Evolutionary conservation across 2,329 filamentous ascomycete species (phyloP), one percentile per base, ranked within the genome.

Genomic region (Pseudogymnoascus sp.): DNA sequence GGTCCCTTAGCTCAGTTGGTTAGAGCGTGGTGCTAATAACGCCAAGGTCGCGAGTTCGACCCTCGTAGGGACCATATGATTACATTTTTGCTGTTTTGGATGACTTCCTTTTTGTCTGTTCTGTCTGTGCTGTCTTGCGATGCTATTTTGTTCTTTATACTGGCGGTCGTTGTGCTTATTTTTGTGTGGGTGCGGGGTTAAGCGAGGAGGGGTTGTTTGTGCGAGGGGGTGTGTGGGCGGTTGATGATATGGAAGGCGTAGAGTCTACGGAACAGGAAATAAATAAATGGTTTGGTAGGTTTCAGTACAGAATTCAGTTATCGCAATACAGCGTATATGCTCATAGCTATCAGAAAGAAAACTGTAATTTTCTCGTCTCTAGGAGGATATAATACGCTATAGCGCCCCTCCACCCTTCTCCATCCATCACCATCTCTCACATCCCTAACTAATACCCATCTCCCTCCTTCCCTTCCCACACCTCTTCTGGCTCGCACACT

Each of bases 11-110:
- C 38, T 41, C 38, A 41, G 38, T 41, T 41, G 38, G 38, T 41
- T 41, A 41, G 38, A 41, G 38, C 38, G 38, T 41, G 38, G 38
- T 41, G 38, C 38, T 41, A 41, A 41, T 41, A 41, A 41, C 38
- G 38, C 38, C 38, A 41, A 41, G 38, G 38, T 41, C 38, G 38
- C 38, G 38, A 41, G 38, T 41, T 41, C 38, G 38, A 41, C 38
- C 38, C 38, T 41, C 38, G 38, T 41, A 41, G 38, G 9, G 38
- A 41, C 38, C 38, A 41, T 2, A 41, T 13, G 5, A 41, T n/a
- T 7, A n/a, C n/a, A n/a, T 2, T 41, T 41, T 41, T 41, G 19
- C 9, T 6, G 12, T 41, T 41, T 41, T 23, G 19, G n/a, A n/a
- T n/a, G n/a, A n/a, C 34, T 3, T 41, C 1, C 35, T n/a, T 35